Percentiles rank a stretch among this genome's conserved stretches.
Evolutionary conservation across 73 alveolate species (phyloP).

Genomic region (Diophrys sp.): DNA sequence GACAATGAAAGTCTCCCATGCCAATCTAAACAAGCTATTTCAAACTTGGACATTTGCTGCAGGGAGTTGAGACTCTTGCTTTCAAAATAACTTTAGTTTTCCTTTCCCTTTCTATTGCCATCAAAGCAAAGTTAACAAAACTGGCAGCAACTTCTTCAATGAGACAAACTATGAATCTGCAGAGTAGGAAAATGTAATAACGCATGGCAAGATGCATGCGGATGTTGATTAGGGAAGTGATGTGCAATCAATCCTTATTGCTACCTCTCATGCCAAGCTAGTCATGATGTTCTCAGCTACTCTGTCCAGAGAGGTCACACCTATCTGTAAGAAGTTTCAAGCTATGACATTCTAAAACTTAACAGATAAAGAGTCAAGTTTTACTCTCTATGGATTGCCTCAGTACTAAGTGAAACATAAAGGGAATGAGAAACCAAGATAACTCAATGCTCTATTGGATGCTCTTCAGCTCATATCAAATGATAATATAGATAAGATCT

Average conservation of each 20-base stretch:
- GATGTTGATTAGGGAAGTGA: constrained; percentile 95
- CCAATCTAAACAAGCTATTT: too few relatives aligned
- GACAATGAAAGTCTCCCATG: too few relatives aligned
- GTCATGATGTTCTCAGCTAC: constrained; percentile 99
- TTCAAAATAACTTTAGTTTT: too few relatives aligned
- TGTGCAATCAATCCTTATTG: constrained; percentile 96
- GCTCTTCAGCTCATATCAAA: constrained; percentile 92
- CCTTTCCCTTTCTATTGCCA: too few relatives aligned
- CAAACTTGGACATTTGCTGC: too few relatives aligned
- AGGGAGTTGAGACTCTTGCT: too few relatives aligned
- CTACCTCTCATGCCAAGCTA: constrained; percentile 97
- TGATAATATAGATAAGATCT: too few relatives aligned
- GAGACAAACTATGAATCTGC: too few relatives aligned
- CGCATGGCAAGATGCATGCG: constrained; percentile 97
- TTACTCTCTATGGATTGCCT: constrained; percentile 96
- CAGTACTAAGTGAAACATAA: constrained; percentile 97
- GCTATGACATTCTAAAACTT: constrained; percentile 91
- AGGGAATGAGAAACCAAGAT: constrained; percentile 92
- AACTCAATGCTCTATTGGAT: constrained; percentile 91
- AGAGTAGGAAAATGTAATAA: too few relatives aligned
- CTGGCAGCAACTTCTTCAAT: too few relatives aligned
- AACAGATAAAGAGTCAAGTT: constrained; percentile 96
- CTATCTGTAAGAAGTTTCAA: constrained; percentile 89
- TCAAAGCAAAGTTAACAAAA: too few relatives aligned
- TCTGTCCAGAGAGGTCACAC: constrained; percentile 89